These are phyloP conservation scores for Zygosaccharomyces siamensis DNA, from an alignment of 805 yeast genomes.

Conservation along the genomic window DNA sequence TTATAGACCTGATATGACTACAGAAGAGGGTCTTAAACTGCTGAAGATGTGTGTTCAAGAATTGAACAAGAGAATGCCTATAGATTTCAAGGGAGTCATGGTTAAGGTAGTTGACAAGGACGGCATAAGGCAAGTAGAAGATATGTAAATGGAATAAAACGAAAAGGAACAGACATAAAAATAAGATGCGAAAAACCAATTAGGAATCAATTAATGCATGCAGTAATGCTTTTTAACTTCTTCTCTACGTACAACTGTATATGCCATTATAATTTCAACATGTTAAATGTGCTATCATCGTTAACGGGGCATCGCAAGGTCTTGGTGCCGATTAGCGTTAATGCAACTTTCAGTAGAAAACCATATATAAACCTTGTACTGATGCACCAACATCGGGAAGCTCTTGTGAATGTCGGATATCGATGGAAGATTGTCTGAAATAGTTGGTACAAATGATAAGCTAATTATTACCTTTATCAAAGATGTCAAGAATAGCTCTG, in stretches of 20 bases:
- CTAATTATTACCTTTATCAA: constrained; percentile 45
- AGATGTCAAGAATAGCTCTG: constrained; percentile 36
- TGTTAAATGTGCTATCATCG: constrained; percentile 1
- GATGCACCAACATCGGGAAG: neutral
- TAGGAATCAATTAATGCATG: neutral
- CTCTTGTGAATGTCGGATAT: constrained; percentile 6
- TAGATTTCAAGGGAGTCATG: constrained; percentile 85
- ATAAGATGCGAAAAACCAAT: neutral
- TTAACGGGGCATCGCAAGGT: neutral
- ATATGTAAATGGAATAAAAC: constrained; percentile 11
- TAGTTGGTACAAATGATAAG: constrained; percentile 39
- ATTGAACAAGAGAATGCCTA: constrained; percentile 61
- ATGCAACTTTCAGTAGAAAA: neutral
- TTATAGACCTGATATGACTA: constrained; percentile 68
- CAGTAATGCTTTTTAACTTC: neutral
- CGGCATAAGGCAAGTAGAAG: constrained; percentile 47
- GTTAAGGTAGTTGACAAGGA: constrained; percentile 63
- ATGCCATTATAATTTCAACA: constrained; percentile 1
- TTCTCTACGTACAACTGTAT: neutral
- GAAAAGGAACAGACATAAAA: neutral
- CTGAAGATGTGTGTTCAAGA: constrained; percentile 72
- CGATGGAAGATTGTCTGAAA: constrained; percentile 16
- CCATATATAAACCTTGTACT: neutral
- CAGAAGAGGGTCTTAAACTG: constrained; percentile 74
- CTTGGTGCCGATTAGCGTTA: neutral